These are phyloP conservation scores for Aureobasidium musti DNA, from an alignment of 2,329 filamentous ascomycete species.

Conservation along the genomic window DNA sequence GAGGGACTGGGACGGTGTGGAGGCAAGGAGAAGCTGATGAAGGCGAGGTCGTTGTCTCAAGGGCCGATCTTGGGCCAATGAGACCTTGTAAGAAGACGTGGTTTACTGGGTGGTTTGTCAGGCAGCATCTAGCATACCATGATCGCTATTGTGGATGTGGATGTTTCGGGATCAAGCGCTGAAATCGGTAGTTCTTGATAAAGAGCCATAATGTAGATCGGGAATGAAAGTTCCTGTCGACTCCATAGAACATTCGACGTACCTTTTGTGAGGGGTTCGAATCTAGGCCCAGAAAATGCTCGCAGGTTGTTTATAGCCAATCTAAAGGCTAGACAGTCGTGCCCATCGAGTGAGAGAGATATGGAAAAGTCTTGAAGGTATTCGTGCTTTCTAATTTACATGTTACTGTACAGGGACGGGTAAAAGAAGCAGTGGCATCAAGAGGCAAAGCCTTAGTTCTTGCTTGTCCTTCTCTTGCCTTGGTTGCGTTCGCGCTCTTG, in stretches of 20 bases:
- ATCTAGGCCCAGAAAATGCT: too few species aligned
- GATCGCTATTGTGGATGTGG: conserved; percentile 18
- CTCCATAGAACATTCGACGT: too few species aligned
- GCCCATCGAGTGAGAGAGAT: not conserved
- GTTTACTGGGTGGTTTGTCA: conserved; percentile 21
- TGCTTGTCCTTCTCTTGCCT: conserved; percentile 69
- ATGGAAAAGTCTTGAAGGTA: not conserved
- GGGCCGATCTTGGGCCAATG: not conserved
- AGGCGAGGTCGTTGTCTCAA: not conserved
- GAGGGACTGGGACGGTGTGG: conserved; percentile 2
- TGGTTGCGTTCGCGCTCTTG: conserved; percentile 82
- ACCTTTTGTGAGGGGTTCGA: too few species aligned
- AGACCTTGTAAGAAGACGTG: conserved; percentile 23
- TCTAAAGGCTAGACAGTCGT: not conserved
- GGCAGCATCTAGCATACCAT: conserved; percentile 23
- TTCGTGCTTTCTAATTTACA: conserved; percentile 25
- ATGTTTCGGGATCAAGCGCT: conserved; percentile 18
- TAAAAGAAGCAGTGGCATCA: not conserved
- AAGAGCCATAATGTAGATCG: too few species aligned
- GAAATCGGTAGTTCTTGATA: too few species aligned
- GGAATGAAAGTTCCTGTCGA: too few species aligned
- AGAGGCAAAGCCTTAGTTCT: conserved; percentile 23
- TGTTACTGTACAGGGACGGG: conserved; percentile 10
- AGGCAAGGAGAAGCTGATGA: not conserved
- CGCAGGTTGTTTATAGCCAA: too few species aligned